Evolutionary conservation across 331 rosid genomes (phyloP).

Genomic region (Stylosanthes scabra): DNA sequence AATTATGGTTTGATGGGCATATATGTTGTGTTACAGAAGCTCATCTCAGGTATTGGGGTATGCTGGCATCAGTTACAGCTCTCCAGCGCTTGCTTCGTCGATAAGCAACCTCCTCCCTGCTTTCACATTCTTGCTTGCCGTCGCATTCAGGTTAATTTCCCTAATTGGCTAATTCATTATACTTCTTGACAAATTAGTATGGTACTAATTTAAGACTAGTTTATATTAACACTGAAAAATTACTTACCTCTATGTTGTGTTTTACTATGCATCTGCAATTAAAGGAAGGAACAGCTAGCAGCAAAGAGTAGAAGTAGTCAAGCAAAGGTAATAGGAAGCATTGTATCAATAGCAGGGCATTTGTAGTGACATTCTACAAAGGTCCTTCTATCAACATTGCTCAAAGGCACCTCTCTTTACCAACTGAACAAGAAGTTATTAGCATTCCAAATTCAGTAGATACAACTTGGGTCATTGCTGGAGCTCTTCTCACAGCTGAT

Average conservation of each 20-base stretch:
- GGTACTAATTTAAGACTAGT: no score
- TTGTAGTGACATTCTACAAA: slow-evolving; percentile 73
- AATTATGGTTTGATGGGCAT: background rate
- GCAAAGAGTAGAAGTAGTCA: slow-evolving; percentile 51
- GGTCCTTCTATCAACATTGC: slow-evolving; percentile 58
- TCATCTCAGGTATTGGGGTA: slow-evolving; percentile 80
- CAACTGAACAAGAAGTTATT: slow-evolving; percentile 37
- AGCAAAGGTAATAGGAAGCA: slow-evolving; percentile 71
- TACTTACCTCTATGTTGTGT: background rate
- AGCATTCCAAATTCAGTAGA: slow-evolving; percentile 38
- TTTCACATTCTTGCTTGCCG: slow-evolving; percentile 76
- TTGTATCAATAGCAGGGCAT: slow-evolving; percentile 79
- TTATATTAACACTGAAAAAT: no score
- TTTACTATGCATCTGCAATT: background rate
- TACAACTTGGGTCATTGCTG: slow-evolving; percentile 69
- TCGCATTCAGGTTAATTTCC: slow-evolving; percentile 57
- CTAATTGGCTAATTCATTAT: no score
- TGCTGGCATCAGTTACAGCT: slow-evolving; percentile 74
- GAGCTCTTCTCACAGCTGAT: slow-evolving; percentile 68
- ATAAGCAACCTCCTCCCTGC: slow-evolving; percentile 80
- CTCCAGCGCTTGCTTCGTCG: slow-evolving; percentile 82
- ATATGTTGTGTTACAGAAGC: slow-evolving; percentile 41
- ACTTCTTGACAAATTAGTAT: no score
- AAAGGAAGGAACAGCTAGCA: slow-evolving; percentile 69
- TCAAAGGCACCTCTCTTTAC: slow-evolving; percentile 23